phyloP scores from a whole-genome alignment of 1,284 basidiomycete species.

The Omphalotus olearius region DNA sequence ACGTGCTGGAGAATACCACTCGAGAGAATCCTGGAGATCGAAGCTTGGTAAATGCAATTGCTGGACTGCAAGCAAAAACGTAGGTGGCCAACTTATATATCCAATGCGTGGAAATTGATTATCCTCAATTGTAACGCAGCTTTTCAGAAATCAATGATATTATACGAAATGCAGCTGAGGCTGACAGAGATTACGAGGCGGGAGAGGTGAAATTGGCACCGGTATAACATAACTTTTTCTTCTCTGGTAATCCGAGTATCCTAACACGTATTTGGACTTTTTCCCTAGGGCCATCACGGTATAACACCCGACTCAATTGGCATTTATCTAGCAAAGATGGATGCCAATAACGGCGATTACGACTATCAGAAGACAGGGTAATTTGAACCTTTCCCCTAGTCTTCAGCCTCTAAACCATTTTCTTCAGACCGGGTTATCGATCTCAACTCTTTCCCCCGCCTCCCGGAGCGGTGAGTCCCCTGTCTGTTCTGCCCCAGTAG shows the following conservation, averaged over 20 bases:
- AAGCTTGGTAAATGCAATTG: slow-evolving; percentile 4
- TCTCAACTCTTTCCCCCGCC: slow-evolving; percentile 4
- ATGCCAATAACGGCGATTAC: background rate
- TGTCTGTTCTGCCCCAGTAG: background rate
- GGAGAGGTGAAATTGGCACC: background rate
- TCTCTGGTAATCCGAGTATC: background rate
- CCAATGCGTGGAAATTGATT: background rate
- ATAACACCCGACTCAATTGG: slow-evolving; percentile 2
- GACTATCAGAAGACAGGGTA: slow-evolving; percentile 10
- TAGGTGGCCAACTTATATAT: background rate
- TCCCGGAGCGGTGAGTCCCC: slow-evolving; percentile 2
- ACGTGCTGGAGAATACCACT: slow-evolving; percentile 8
- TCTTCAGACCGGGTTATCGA: slow-evolving; percentile 5
- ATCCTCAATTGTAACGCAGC: background rate
- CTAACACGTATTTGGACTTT: background rate
- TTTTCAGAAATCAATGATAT: background rate
- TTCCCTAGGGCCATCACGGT: slow-evolving; percentile 1
- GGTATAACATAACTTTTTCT: background rate
- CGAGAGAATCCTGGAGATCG: background rate
- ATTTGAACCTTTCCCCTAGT: background rate
- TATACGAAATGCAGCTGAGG: background rate
- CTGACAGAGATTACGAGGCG: background rate
- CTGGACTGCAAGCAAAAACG: slow-evolving; percentile 7
- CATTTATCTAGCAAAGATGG: background rate
- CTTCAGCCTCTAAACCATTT: background rate